These are phyloP conservation scores for Sphagnum contortum DNA, from an alignment of 225 moss, liverwort and hornwort species.

Conservation along the genomic window DNA sequence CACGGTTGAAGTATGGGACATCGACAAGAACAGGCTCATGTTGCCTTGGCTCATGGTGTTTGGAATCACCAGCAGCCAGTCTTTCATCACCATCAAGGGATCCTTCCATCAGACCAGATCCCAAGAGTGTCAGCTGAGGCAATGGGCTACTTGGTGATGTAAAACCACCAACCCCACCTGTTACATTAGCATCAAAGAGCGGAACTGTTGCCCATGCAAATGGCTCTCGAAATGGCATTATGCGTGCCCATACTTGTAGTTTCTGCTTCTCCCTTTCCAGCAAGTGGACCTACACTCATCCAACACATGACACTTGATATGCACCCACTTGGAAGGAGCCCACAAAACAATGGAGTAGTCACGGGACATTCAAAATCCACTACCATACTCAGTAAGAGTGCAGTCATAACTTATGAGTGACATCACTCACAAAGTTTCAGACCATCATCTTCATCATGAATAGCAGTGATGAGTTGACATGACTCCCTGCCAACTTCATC, in stretches of 20 bases:
- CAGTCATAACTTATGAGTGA: too few relatives aligned
- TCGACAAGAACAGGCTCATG: slow-evolving; percentile 70
- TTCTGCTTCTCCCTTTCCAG: slow-evolving; percentile 94
- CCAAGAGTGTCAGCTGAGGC: slow-evolving; percentile 52
- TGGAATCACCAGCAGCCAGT: slow-evolving; percentile 13
- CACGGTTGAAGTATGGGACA: slow-evolving; percentile 76
- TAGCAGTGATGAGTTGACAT: too few relatives aligned
- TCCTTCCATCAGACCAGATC: slow-evolving; percentile 63
- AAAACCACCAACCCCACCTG: slow-evolving; percentile 89
- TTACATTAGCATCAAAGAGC: slow-evolving; percentile 74
- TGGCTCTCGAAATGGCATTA: slow-evolving; percentile 95
- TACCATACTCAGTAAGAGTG: too few relatives aligned
- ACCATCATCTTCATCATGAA: too few relatives aligned
- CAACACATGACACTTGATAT: not conserved
- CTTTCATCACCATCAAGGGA: slow-evolving; percentile 53
- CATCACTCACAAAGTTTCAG: too few relatives aligned
- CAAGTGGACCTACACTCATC: slow-evolving; percentile 57
- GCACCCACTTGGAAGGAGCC: too few relatives aligned
- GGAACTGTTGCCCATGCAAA: slow-evolving; percentile 93
- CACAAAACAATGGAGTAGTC: too few relatives aligned
- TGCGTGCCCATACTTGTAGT: slow-evolving; percentile 89
- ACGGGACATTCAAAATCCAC: too few relatives aligned
- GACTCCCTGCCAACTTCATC: too few relatives aligned
- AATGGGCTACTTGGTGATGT: slow-evolving; percentile 90
- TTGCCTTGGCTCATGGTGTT: slow-evolving; percentile 30